Evolutionary conservation across 1,284 basidiomycete genomes (phyloP), one percentile per base, ranked within the genome.

Genomic region (Ustilago hordei): DNA sequence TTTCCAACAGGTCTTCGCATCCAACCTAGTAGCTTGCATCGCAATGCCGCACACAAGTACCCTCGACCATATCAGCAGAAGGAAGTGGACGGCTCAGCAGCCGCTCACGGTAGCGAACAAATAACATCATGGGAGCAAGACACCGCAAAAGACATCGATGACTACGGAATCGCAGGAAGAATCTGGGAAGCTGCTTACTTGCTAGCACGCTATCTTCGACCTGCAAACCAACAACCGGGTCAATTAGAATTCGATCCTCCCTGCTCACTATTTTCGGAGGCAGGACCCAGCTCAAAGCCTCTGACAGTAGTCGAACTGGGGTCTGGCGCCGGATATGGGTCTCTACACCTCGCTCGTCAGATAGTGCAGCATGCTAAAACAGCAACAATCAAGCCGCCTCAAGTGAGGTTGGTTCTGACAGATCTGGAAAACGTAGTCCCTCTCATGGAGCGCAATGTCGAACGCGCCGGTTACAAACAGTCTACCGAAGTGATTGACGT

Each of bases 131-230:
- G 80, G 79, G 64, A 71, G 4, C 60, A 71, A 55, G 84, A 86
- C 48, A 79, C 70, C 4, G 58, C 64, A 12, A 67, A 76, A 9
- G 84, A 85, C 59, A 86, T 86, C 55, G 69, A 74, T 12, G 34
- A 57, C n/a, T 86, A 65, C 28, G 84, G 84, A 7, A 86, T 86
- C 13, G 84, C 84, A 15, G 84, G 84, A 2, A 66, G 84, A 3
- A 81, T 84, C 28, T 86, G 84, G 81, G 84, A 86, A 57, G 83
- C 84, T 0, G 83, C 81, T 15, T 85, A 81, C 48, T 47, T 84
- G 35, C 64, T 83, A 0, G 61, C 66, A 35, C 63, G 60, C 43
- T 86, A 85, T 60, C 62, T 85, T 12, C 48, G 63, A 2, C 69
- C 75, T 12, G 41, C 63, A 12, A 23, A n/a, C 17, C 6, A 52